Conservation (phyloP, 306 rosid species). For the Adenanthera pavonina region DNA sequence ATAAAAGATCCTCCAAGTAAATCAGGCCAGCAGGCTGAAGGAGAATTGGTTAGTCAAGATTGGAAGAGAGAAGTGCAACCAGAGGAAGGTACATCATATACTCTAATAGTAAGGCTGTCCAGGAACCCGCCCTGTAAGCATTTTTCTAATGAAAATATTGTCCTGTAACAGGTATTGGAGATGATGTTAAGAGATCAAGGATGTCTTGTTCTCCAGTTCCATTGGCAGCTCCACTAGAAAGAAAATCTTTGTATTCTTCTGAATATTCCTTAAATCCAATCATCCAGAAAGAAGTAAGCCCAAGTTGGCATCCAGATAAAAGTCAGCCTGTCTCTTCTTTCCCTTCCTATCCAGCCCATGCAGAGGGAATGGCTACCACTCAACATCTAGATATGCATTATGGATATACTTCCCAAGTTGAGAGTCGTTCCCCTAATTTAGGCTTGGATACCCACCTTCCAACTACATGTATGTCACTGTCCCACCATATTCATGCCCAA, state of each 20-base stretch:
- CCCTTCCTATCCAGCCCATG: constrained; percentile 37
- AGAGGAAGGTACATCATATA: constrained; percentile 56
- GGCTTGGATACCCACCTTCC: background rate
- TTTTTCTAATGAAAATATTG: constrained; percentile 38
- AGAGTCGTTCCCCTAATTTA: constrained; percentile 27
- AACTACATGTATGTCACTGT: constrained; percentile 35
- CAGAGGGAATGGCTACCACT: constrained; percentile 41
- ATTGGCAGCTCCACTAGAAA: constrained; percentile 41
- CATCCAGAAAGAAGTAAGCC: constrained; percentile 30
- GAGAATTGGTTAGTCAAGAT: constrained; percentile 41
- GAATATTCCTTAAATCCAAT: constrained; percentile 37
- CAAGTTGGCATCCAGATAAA: constrained; percentile 24
- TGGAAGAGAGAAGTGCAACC: constrained; percentile 46
- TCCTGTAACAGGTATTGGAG: constrained; percentile 48
- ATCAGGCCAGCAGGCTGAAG: constrained; percentile 43
- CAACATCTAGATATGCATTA: constrained; percentile 25
- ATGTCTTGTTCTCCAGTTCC: constrained; percentile 42
- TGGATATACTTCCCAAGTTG: constrained; percentile 28
- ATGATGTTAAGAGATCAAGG: constrained; percentile 39
- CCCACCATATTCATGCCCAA: constrained; percentile 38
- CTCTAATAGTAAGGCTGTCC: constrained; percentile 26
- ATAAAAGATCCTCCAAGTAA: constrained; percentile 38
- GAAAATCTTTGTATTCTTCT: constrained; percentile 25
- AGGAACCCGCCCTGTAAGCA: constrained; percentile 26
- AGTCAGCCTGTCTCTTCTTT: background rate